Conservation (phyloP, 371 early-diverging fungal species). For the Circinella minor region DNA sequence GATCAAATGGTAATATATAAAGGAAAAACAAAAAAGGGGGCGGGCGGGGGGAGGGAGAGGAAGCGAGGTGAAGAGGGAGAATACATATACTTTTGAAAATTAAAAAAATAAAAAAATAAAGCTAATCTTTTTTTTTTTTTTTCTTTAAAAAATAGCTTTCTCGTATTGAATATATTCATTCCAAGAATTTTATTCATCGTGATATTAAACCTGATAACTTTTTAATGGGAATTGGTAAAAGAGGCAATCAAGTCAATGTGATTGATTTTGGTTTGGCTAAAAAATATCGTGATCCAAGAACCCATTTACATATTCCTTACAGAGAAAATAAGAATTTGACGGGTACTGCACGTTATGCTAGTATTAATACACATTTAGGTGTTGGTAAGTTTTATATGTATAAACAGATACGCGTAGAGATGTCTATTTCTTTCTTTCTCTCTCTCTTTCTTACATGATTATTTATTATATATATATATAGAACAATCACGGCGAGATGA, state of each 20-base stretch:
- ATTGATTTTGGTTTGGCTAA: conserved; percentile 99
- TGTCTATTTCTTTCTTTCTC: no score
- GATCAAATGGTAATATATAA: conserved; percentile 91
- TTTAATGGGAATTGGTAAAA: conserved; percentile 95
- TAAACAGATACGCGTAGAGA: no score
- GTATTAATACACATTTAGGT: conserved; percentile 99
- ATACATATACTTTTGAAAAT: no score
- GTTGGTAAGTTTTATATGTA: conserved; percentile 65
- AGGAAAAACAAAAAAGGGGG: neutral
- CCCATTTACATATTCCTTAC: conserved; percentile 97
- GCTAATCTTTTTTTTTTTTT: neutral
- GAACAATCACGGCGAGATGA: conserved; percentile 99
- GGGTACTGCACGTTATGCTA: conserved; percentile 99
- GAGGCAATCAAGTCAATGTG: conserved; percentile 95
- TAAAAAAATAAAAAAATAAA: no score
- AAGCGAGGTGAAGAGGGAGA: neutral
- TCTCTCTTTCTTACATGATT: no score
- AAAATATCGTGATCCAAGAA: conserved; percentile 96
- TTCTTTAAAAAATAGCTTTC: conserved; percentile 67
- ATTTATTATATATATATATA: conserved; percentile 21
- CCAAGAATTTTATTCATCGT: conserved; percentile 64
- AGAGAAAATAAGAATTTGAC: conserved; percentile 98
- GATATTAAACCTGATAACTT: conserved; percentile 99
- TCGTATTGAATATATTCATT: conserved; percentile 97
- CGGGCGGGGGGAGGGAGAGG: neutral